Percentiles rank a stretch among this genome's conserved stretches.
Conservation (phyloP, 768 basidiomycete genomes). For the Tulasnella sp. region DNA sequence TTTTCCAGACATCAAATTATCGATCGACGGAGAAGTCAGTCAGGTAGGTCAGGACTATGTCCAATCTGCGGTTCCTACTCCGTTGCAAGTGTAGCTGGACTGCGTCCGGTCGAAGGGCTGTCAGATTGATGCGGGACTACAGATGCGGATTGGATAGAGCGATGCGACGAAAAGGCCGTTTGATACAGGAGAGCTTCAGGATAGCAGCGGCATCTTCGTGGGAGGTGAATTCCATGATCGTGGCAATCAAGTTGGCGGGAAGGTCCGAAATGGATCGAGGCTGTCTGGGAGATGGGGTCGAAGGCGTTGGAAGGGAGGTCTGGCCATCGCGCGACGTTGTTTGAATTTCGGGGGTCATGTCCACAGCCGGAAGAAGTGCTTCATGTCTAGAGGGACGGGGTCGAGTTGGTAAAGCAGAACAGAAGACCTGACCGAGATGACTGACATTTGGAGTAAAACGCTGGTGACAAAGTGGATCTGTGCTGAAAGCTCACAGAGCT, state of each 20-base stretch:
- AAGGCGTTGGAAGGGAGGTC: background rate
- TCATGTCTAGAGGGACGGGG: background rate
- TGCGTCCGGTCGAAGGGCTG: background rate
- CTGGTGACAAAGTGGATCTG: background rate
- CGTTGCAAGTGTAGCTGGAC: background rate
- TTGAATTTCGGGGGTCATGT: background rate
- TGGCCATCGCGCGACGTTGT: background rate
- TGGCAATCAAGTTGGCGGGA: background rate
- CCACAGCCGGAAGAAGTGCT: background rate
- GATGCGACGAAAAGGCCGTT: background rate
- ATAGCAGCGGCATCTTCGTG: background rate
- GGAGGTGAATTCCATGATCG: background rate
- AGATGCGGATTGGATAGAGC: background rate
- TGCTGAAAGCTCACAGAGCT: background rate
- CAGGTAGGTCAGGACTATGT: background rate
- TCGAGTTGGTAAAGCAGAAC: background rate
- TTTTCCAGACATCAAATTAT: background rate
- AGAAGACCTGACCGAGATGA: background rate
- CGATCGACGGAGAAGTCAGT: background rate
- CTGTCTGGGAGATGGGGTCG: background rate
- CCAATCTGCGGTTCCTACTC: background rate
- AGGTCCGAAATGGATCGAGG: background rate
- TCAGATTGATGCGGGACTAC: background rate
- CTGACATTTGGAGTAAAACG: background rate
- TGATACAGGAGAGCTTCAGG: background rate